Evolutionary conservation across 73 alveolate species (phyloP), one percentile per base, ranked within the genome.

Genomic region (Diophrys sp.): DNA sequence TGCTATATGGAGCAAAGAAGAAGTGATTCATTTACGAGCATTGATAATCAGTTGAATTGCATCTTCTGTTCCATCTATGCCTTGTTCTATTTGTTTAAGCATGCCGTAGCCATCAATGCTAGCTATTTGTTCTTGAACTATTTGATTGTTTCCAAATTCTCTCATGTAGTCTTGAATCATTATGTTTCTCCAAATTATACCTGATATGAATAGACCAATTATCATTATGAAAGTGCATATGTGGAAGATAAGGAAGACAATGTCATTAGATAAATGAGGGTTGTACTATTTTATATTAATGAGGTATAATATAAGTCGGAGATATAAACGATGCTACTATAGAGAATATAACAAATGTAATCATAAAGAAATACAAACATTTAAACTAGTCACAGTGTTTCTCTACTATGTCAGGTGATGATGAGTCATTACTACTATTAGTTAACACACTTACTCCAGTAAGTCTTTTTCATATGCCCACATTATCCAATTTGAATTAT

Each of bases 381-480:
- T 68, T 68, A 24, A 68, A 68, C 29, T 31, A 26, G 75, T 68
- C 75, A 24, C 75, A 68, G 54, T 68, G 54, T 24, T 68, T 68
- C 24, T 68, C 75, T 26, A 68, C 54, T 23, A 68, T 25, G 54
- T 68, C 75, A 2, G 24, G 26, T 1, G 75, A 2, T 62, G 28
- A 2, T 23, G 5, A 53, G 24, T 53, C 11, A 2, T 62, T 62
- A 23, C 72, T 23, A 23, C 72, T 11, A 2, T 28, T 5, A 26
- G 54, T 1, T 68, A 44, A 26, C 29, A 44, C 24, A 26, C 24
- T 68, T 28, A 29, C 56, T 31, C 31, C 18, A 68, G 23, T 25
- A 23, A 68, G 24, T 68, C 29, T 55, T 68, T 68, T 31, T 68
- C 75, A 68, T 23, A 68, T 68, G 75, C 75, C 75, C 75, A 68